Evolutionary conservation across 768 basidiomycete species (phyloP).

Genomic region (Pleurotus platypus): DNA sequence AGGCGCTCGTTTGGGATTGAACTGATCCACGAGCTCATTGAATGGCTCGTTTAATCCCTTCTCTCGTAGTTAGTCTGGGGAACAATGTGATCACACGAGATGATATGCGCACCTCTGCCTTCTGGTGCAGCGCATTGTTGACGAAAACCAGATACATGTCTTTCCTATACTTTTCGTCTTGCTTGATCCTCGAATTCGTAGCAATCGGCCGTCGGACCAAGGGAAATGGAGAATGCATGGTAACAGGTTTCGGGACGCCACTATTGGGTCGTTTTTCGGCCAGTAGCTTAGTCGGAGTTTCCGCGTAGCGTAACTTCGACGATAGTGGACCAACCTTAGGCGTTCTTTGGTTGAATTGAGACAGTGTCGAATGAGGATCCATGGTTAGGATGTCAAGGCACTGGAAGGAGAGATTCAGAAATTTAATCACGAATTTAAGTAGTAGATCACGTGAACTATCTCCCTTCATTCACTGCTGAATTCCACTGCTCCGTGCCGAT

Average conservation of each 20-base stretch:
- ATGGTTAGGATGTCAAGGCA: slow-evolving; percentile 28
- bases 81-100: slow-evolving; percentile 8
- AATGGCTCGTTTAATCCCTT: slow-evolving; percentile 77
- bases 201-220: slow-evolving; percentile 57
- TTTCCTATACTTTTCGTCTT: slow-evolving; percentile 71
- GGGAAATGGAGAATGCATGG: slow-evolving; percentile 20
- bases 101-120: slow-evolving; percentile 50
- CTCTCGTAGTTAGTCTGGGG: slow-evolving; percentile 21
- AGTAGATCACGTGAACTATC: too few species aligned
- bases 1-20: slow-evolving; percentile 48
- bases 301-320: slow-evolving; percentile 42
- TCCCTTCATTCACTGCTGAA: too few species aligned
- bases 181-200: slow-evolving; percentile 75
- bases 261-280: slow-evolving; percentile 34
- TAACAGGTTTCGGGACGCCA: slow-evolving; percentile 21
- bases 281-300: slow-evolving; percentile 34
- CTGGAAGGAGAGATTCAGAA: background rate
- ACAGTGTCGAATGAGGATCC: slow-evolving; percentile 75
- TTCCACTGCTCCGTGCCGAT: too few species aligned
- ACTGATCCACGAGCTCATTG: slow-evolving; percentile 87
- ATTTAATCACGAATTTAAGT: too few species aligned
- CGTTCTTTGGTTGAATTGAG: slow-evolving; percentile 71
- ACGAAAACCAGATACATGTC: slow-evolving; percentile 86
- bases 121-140: slow-evolving; percentile 75
- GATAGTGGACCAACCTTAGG: slow-evolving; percentile 64